Evolutionary conservation across 345 rosid species (phyloP), one percentile per base, ranked within the genome.

Genomic region (Turritis glabra): DNA sequence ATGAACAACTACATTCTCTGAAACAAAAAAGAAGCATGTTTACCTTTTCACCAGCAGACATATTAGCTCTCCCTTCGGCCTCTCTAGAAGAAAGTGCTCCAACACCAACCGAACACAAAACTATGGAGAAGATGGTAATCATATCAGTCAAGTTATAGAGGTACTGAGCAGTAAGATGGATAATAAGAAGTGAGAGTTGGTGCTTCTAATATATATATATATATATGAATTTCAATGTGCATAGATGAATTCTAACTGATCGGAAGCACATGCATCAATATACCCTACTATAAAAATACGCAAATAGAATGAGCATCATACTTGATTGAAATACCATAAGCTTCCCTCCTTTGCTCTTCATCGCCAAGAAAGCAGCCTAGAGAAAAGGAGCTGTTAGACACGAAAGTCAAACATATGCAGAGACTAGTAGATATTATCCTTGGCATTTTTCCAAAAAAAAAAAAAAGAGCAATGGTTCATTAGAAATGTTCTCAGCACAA

Each of bases 261-360:
- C 47, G 51, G 68, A 58, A 30, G 60, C 32, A 57, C 41, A 74
- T 37, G 43, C 44, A 51, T 38, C 53, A 59, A 40, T 18, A 55
- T 38, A 55, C 22, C 3, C 29, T 44, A 48, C 50, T 40, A 62
- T 18, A 60, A 27, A 58, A 44, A 25, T 47, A 25, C 46, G 9
- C 19, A 69, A 55, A 37, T 12, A 71, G 26, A 48, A 7, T 35
- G 32, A 41, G 53, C 11, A 58, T 22, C 61, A 35, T 77, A 80
- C 98, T 97, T 89, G 98, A 90, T 79, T 93, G 98, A 80, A 90
- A 90, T 66, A 90, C 93, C 81, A 93, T 68, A 71, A 93, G 96
- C 81, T 93, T 90, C 74, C 98, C 97, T 26, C 98, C 98, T 66
- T 82, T 88, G 73, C 80, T 86, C 83, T 89, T 90, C 93, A 90